Base-by-base conservation (phyloP, 768 basidiomycete species). In the Cystofilobasidium capitatum region DNA sequence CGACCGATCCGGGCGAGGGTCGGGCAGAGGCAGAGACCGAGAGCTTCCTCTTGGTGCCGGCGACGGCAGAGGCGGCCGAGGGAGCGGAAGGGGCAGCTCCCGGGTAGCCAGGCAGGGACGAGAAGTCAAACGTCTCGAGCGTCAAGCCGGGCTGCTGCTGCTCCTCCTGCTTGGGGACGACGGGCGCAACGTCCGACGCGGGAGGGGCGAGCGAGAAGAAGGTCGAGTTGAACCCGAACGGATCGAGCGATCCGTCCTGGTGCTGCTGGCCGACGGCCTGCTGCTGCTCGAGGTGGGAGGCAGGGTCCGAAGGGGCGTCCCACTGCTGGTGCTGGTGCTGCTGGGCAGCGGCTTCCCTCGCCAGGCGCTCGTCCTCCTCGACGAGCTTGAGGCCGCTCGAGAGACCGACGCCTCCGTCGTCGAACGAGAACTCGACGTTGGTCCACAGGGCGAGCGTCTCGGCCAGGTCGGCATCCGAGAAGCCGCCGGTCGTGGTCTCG, bases 51-150 rank as follows among this genome's bases (percentile, higher is more conserved):
- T 31, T 40, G 14, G 13, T 12, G 26, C 36, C 75, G 58, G 75
- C 70, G 65, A 74, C 65, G 71, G 79, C 66, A 2, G 70, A 58
- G 1, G 80, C 75, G 0, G 79, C 73, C 35, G 78, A 68, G 42
- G 78, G 73, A 47, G 78, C 76, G 1, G 79, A 68, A 2, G 84
- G 36, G 3, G 63, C 51, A 7, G 51, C 51, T 13, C 51, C 51
- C 2, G 51, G 51, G 51, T 55, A 55, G 31, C 51, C 51, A 2
- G 51, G 51, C 3, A 55, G 51, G 5, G 51, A 3, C 31, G 51
- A 55, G 51, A 55, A 55, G 51, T 55, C 51, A 17, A 55, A 55
- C 2, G 2, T 55, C 51, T 55, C 51, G 31, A 55, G 51, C 51
- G 51, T 33, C 36, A 64, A 37, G 33, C 36, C n/a, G 22, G 7